These are phyloP conservation scores for Lentinus brumalis DNA, from an alignment of 768 basidiomycete species.

Conservation along the genomic window DNA sequence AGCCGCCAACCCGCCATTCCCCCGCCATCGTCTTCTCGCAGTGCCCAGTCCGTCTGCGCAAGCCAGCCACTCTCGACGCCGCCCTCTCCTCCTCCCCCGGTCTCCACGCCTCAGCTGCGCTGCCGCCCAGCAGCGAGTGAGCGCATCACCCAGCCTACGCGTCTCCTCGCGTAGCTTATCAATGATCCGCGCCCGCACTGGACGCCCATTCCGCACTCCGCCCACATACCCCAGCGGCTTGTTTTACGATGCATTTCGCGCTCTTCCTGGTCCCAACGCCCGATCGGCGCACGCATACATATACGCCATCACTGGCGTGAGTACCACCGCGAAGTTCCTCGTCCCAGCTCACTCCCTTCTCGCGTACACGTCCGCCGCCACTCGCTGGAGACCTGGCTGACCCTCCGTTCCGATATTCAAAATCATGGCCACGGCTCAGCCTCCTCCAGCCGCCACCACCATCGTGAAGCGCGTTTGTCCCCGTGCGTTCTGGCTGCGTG, in stretches of 20 bases:
- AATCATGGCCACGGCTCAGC: too few species aligned
- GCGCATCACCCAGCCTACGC: too few species aligned
- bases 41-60: not conserved
- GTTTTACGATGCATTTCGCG: not conserved
- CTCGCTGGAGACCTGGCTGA: not conserved
- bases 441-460: too few species aligned
- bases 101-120: too few species aligned
- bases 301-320: not conserved
- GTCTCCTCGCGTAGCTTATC: slow-evolving; percentile 13
- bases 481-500: not conserved
- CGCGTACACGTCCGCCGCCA: too few species aligned
- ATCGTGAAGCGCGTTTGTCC: too few species aligned
- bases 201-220: slow-evolving; percentile 1
- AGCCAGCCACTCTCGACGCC: not conserved
- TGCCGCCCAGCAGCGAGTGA: too few species aligned
- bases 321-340: too few species aligned
- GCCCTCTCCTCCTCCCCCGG: too few species aligned
- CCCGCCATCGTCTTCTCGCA: not conserved
- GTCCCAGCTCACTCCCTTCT: too few species aligned
- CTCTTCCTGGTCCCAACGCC: not conserved
- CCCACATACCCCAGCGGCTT: not conserved
- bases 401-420: slow-evolving; percentile 8
- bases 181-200: slow-evolving; percentile 12
- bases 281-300: not conserved
- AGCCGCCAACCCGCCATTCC: slow-evolving; percentile 4